Percentiles rank a stretch among this genome's conserved stretches.
Evolutionary conservation across 306 rosid genomes (phyloP).

Genomic region (Chamaecrista fasciculata): DNA sequence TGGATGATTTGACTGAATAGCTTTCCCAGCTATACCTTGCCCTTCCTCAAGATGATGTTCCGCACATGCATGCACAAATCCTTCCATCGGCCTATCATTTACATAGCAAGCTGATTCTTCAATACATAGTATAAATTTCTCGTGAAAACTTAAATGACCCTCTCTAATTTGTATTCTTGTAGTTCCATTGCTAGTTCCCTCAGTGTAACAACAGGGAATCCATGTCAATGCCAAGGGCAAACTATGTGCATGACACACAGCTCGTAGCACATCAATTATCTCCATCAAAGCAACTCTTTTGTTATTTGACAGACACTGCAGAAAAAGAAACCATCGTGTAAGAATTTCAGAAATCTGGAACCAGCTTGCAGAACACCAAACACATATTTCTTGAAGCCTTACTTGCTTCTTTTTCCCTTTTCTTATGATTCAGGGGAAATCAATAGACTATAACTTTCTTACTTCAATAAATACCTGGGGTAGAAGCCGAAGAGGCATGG

Average conservation of each 20-base stretch:
- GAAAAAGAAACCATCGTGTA: constrained; percentile 17
- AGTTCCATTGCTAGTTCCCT: constrained; percentile 43
- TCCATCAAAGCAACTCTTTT: constrained; percentile 76
- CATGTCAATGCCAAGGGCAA: constrained; percentile 91
- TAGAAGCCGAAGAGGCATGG: constrained; percentile 52
- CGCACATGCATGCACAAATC: constrained; percentile 76
- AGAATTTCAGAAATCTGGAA: constrained; percentile 28
- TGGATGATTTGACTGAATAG: constrained; percentile 88
- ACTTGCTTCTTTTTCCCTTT: neutral
- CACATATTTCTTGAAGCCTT: constrained; percentile 8
- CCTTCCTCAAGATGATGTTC: constrained; percentile 91
- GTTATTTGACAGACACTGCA: constrained; percentile 66
- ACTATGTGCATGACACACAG: constrained; percentile 89
- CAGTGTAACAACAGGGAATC: constrained; percentile 75
- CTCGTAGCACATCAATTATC: constrained; percentile 77
- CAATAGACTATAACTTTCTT: neutral
- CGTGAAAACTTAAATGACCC: constrained; percentile 40
- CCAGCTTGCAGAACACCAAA: constrained; percentile 6
- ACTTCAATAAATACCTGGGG: constrained; percentile 55
- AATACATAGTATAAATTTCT: constrained; percentile 69
- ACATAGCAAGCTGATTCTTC: constrained; percentile 83
- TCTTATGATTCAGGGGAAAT: neutral
- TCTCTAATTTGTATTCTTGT: constrained; percentile 47
- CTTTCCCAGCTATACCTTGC: constrained; percentile 91
- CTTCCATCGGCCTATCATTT: constrained; percentile 62